Base-by-base conservation (phyloP, 2,329 filamentous ascomycete species). In the Aschersonia sp. region DNA sequence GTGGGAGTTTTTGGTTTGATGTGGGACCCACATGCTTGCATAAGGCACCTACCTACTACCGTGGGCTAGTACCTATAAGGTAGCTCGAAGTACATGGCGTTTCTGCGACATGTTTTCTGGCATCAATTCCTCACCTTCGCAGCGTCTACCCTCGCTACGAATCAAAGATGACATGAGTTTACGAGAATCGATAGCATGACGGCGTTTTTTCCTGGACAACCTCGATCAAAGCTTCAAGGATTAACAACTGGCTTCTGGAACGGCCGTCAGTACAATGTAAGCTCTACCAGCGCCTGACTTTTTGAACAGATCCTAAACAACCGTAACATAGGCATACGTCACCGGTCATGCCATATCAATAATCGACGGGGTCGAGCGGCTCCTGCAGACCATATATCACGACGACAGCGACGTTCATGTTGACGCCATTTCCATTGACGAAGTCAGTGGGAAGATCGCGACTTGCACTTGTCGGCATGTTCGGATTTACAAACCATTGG, bases 351-450 rank as follows among this genome's bases (percentile, higher is more conserved):
- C 87, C 52, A 78, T 97, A 54, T 79, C 92, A 47, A 82, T 98
- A 57, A 79, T 97, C 55, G 76, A 79, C 59, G 83, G 80, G 46
- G 77, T 85, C 46, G 73, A 82, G 52, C 77, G 77, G 47, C 78
- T 96, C 53, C 67, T 95, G 35, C 92, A 98, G 64, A 96, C 89
- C 4, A 83, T 94, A 55, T 94, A 95, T 68, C 81, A 92, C 58
- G 85, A 94, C 58, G 83, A 92, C 40, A 45, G 29, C 58, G 72
- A 79, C 30, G 72, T 68, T 12, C 61, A 63, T 33, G 68, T 97
- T 31, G 77, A 87, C 53, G 84, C 87, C 31, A 78, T 97, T 53
- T 76, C 79, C 32, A 77, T 97, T 52, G 86, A 97, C 58, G 84
- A 94, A 60, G 68, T 72, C 14, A 83, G 84, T 7, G 92, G 89